A percentile compares a stretch with the other conserved stretches of the same genome.
Evolutionary conservation across 768 basidiomycete species (phyloP).

Genomic region (Pholiota molesta): DNA sequence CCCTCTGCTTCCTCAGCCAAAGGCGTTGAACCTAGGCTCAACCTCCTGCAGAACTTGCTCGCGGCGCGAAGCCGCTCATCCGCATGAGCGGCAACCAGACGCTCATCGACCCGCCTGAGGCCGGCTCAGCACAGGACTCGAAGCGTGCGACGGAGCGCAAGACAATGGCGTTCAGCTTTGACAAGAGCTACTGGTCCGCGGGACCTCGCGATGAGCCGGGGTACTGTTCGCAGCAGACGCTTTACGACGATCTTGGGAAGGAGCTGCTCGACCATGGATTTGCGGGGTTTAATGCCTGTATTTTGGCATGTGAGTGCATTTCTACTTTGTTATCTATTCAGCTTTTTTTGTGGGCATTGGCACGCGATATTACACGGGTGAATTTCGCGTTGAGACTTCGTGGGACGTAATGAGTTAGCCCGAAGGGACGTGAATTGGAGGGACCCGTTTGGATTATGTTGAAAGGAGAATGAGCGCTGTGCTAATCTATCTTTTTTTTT

Average conservation of each 20-base stretch:
- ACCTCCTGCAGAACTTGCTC: constrained; percentile 70
- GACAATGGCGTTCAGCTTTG: constrained; percentile 90
- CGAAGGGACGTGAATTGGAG: neutral
- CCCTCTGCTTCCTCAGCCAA: neutral
- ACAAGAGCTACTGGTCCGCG: constrained; percentile 98
- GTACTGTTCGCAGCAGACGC: constrained; percentile 93
- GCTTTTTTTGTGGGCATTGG: neutral
- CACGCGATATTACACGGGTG: neutral
- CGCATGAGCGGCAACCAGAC: constrained; percentile 96
- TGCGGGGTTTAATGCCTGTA: constrained; percentile 96
- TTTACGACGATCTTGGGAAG: constrained; percentile 93
- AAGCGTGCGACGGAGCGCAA: constrained; percentile 91
- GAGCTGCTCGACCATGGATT: constrained; percentile 96
- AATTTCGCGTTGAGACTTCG: neutral
- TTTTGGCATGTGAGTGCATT: constrained; percentile 88
- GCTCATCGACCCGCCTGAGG: constrained; percentile 87
- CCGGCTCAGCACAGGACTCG: constrained; percentile 63
- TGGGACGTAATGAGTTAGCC: neutral
- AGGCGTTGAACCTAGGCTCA: neutral
- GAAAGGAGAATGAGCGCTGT: neutral
- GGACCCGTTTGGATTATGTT: too few relatives aligned
- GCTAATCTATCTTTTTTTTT: constrained; percentile 12
- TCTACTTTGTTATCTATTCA: neutral
- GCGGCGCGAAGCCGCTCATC: constrained; percentile 93
- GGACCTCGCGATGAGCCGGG: constrained; percentile 85